A percentile compares a stretch with the other conserved stretches of the same genome.
Evolutionary conservation across 768 basidiomycete genomes (phyloP).

Genomic region (Collybiopsis confluens): DNA sequence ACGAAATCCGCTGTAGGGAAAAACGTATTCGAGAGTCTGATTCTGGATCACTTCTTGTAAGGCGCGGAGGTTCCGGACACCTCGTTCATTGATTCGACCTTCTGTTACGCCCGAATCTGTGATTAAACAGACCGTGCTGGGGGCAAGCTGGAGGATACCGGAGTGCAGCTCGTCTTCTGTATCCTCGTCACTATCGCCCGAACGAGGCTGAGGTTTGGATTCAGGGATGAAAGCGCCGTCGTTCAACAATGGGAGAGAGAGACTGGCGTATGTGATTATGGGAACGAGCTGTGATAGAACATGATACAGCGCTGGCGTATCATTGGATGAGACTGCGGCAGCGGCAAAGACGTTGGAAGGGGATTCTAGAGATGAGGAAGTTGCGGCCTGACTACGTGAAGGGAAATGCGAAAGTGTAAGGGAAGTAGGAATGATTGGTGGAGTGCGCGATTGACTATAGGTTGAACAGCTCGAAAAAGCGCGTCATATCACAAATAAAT

Average conservation of each 20-base stretch:
- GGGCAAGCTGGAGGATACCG: constrained; percentile 70
- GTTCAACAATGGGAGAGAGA: constrained; percentile 63
- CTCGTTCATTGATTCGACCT: constrained; percentile 59
- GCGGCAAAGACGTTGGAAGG: background rate
- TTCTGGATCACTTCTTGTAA: constrained; percentile 58
- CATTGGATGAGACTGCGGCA: background rate
- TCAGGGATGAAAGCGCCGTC: constrained; percentile 55
- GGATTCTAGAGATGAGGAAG: background rate
- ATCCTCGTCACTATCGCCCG: background rate
- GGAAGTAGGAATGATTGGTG: constrained; percentile 61
- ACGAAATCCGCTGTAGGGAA: constrained; percentile 69
- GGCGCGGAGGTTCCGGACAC: constrained; percentile 58
- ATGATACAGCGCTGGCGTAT: constrained; percentile 45
- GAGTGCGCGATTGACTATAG: constrained; percentile 59
- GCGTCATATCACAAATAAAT: constrained; percentile 5
- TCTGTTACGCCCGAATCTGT: constrained; percentile 67
- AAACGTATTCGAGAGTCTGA: constrained; percentile 70
- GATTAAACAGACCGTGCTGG: constrained; percentile 54
- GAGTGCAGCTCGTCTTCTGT: constrained; percentile 64
- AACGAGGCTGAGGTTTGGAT: constrained; percentile 32
- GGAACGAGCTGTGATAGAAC: constrained; percentile 60
- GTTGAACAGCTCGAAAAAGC: background rate
- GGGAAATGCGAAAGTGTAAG: constrained; percentile 16
- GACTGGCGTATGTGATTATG: constrained; percentile 42
- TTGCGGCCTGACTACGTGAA: constrained; percentile 10